Evolutionary conservation across 225 moss, liverwort and hornwort genomes (phyloP), one percentile per base, ranked within the genome.

Genomic region (Polytrichum commune): DNA sequence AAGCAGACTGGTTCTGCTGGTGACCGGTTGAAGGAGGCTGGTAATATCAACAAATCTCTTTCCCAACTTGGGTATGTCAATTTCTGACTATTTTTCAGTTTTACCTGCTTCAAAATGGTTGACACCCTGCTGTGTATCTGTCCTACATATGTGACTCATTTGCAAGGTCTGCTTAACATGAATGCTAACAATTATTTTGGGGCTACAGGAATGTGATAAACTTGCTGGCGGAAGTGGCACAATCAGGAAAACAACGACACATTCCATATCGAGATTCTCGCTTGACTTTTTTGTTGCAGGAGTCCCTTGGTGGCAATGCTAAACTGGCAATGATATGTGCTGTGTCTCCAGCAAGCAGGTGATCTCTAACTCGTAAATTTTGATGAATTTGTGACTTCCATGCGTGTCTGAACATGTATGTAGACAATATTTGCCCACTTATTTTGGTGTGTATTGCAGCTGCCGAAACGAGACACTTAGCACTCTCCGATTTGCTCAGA

Each of bases 1-100:
- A 98, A 98, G 64, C 93, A 95, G 74, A 91, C 91, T 24, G 98
- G 95, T 54, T 91, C 95, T 76, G 98, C 93, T 62, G 98, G 98
- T 58, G 95, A 95, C 54, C 90, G 98, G 0, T 84, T 98, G 5
- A 98, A 98, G 74, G 98, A 98, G 79, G 98, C 98, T 75, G 98
- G 98, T 18, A 98, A 93, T 70, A 98, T 98, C 46, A 98, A 98
- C 54, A 95, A 90, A 58, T 98, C 98, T 24, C 87, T 98, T 54
- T 98, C 98, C 38, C 95, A 95, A 69, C 92, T 98, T 13, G 98
- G 98, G 78, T 95, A 93, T 4, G 72, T 68, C 67, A 80, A 33
- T 26, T 69, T 60, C 82, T 46, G 46, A 46, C 46, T 10, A 1
- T 35, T 35, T 35, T 35, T 8, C 8, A 35, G 35, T 35, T 32